phyloP scores from a whole-genome alignment of 495 filamentous ascomycete species.

The Cercophora scortea region DNA sequence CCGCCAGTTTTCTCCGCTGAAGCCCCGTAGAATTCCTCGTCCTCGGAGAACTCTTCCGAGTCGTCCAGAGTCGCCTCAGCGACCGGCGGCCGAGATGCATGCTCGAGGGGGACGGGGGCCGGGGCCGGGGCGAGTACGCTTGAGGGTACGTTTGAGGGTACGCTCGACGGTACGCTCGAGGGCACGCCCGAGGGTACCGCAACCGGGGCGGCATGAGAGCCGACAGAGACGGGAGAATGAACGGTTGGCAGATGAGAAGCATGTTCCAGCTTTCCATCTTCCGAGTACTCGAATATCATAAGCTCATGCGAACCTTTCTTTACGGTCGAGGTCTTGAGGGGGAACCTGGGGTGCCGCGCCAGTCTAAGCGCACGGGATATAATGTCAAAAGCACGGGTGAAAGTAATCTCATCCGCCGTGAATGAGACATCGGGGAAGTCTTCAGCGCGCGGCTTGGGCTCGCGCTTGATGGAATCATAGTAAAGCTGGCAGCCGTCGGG shows the following conservation, averaged over 20 bases:
- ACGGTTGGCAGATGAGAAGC: background rate
- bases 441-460: slow-evolving; percentile 19
- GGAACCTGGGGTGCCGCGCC: slow-evolving; percentile 14
- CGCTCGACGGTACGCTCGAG: background rate
- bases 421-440: slow-evolving; percentile 6
- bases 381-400: slow-evolving; percentile 16
- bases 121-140: too few relatives aligned
- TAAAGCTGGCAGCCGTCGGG: slow-evolving; percentile 21
- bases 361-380: slow-evolving; percentile 17
- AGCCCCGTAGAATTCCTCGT: slow-evolving; percentile 14
- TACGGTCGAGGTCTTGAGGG: slow-evolving; percentile 4
- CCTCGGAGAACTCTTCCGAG: slow-evolving; percentile 20
- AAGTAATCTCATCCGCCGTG: slow-evolving; percentile 13
- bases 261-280: slow-evolving; percentile 11
- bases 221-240: background rate
- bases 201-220: background rate
- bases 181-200: background rate
- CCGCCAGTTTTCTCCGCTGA: background rate
- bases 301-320: slow-evolving; percentile 6
- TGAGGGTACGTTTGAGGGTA: background rate
- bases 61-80: slow-evolving; percentile 6
- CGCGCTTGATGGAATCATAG: slow-evolving; percentile 13
- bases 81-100: background rate
- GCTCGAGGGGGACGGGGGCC: too few relatives aligned
- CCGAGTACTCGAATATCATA: slow-evolving; percentile 16